A percentile compares a stretch with the other conserved stretches of the same genome.
Conservation (phyloP, 2,329 filamentous ascomycete species). For the Ceratocystis albifundus region DNA sequence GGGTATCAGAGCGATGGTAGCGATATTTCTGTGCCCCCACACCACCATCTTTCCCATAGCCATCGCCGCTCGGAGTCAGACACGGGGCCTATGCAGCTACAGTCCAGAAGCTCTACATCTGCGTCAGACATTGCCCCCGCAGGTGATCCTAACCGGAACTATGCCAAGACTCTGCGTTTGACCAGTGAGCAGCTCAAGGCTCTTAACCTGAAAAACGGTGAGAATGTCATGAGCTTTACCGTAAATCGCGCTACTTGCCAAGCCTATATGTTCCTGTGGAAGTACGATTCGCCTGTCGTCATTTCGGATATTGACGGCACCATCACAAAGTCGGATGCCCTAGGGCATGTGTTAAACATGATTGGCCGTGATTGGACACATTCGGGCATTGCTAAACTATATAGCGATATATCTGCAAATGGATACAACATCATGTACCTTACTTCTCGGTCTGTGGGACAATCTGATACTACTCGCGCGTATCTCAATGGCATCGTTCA, state of each 20-base stretch:
- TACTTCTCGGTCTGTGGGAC: constrained; percentile 84
- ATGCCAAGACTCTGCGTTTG: constrained; percentile 88
- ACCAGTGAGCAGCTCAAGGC: constrained; percentile 92
- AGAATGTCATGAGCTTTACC: constrained; percentile 89
- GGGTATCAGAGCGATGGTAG: constrained; percentile 90
- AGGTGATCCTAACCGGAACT: constrained; percentile 69
- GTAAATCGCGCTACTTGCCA: constrained; percentile 89
- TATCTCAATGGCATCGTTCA: constrained; percentile 86
- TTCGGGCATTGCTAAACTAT: constrained; percentile 88
- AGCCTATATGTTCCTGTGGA: constrained; percentile 91
- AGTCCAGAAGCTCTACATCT: constrained; percentile 33
- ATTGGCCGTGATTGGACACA: constrained; percentile 98
- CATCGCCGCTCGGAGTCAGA: constrained; percentile 60
- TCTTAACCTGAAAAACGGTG: constrained; percentile 68
- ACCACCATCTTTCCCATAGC: constrained; percentile 25
- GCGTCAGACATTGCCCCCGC: constrained; percentile 54
- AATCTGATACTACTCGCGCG: constrained; percentile 77
- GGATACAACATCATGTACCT: constrained; percentile 99
- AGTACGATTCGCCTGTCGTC: constrained; percentile 79
- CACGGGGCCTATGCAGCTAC: constrained; percentile 41
- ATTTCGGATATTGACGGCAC: constrained; percentile 98
- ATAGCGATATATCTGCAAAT: constrained; percentile 87
- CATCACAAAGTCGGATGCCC: constrained; percentile 92
- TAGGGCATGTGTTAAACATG: constrained; percentile 91
- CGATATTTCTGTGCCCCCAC: constrained; percentile 32